Conservation (phyloP, 768 basidiomycete species). For the Boletus sensibilis region DNA sequence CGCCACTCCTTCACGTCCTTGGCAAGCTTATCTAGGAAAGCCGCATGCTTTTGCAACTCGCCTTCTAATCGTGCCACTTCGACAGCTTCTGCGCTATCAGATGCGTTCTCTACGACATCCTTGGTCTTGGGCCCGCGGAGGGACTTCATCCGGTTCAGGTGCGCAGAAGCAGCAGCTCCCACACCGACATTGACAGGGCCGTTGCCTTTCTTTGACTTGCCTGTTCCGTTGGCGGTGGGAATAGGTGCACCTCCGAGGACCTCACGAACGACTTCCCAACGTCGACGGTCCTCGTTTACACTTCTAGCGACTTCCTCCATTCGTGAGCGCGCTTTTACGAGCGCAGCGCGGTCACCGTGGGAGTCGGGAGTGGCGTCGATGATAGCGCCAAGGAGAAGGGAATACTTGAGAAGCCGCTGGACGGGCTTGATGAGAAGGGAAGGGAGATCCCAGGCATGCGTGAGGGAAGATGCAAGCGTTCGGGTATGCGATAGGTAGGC, state of each 20-base stretch:
- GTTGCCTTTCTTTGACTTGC: conserved; percentile 40
- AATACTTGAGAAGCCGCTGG: conserved; percentile 93
- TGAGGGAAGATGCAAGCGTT: conserved; percentile 63
- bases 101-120: conserved; percentile 24
- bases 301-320: conserved; percentile 74
- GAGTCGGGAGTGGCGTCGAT: conserved; percentile 69
- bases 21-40: conserved; percentile 61
- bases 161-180: conserved; percentile 54
- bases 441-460: conserved; percentile 90
- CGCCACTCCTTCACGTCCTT: conserved; percentile 66
- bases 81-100: conserved; percentile 43
- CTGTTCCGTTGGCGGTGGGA: conserved; percentile 37
- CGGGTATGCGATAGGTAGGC: conserved; percentile 68
- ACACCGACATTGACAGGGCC: conserved; percentile 40
- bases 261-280: conserved; percentile 77
- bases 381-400: conserved; percentile 76
- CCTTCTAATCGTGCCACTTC: conserved; percentile 54
- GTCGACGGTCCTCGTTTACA: conserved; percentile 75
- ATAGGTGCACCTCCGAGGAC: conserved; percentile 50
- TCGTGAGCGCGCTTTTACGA: conserved; percentile 33
- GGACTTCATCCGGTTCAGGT: conserved; percentile 59
- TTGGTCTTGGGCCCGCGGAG: conserved; percentile 38
- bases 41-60: conserved; percentile 55
- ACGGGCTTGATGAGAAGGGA: conserved; percentile 97
- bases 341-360: conserved; percentile 57